Evolutionary conservation across 306 rosid species (phyloP), one percentile per base, ranked within the genome.

Genomic region (Medicago lupulina): DNA sequence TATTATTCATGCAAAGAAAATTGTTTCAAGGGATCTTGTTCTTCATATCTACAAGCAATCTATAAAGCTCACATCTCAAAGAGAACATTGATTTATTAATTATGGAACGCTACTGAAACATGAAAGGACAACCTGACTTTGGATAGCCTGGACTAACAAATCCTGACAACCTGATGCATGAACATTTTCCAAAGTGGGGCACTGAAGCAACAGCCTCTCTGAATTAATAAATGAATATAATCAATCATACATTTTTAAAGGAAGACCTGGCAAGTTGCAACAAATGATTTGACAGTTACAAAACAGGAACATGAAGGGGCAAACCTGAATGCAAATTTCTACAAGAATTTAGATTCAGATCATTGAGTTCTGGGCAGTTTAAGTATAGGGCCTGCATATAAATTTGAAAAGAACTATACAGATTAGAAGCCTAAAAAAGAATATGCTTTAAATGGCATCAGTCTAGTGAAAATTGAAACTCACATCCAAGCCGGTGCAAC

Each of bases 401-500:
- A 36, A 47, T 55, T 78, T 28, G 53, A 67, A 62, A 77, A 31
- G 65, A 80, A 82, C 71, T 71, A 82, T 21, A 41, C 70, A 75
- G 34, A 76, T 59, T 77, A 74, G 70, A 74, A 76, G 76, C 65
- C n/a, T 3, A 16, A 18, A 25, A 57, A 23, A 75, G 39, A 77
- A 68, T 25, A 76, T 39, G 70, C 5, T 57, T 53, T 19, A 51
- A 50, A 78, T 6, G 8, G 25, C 28, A 38, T 19, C 49, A 71
- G 64, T 76, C 69, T 38, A 53, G 68, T 75, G 70, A 83, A 51
- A 68, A 65, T 70, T 73, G 67, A 83, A 51, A 71, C 94, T 90
- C 88, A 92, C 99, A 67, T 90, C 93, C 82, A 96, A 87, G 78
- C 96, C 93, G 80, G 91, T 83, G 83, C 99, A 96, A 44, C 99